phyloP scores from a whole-genome alignment of 805 yeast genomes.

The Sugiyamaella qingdaonensis region DNA sequence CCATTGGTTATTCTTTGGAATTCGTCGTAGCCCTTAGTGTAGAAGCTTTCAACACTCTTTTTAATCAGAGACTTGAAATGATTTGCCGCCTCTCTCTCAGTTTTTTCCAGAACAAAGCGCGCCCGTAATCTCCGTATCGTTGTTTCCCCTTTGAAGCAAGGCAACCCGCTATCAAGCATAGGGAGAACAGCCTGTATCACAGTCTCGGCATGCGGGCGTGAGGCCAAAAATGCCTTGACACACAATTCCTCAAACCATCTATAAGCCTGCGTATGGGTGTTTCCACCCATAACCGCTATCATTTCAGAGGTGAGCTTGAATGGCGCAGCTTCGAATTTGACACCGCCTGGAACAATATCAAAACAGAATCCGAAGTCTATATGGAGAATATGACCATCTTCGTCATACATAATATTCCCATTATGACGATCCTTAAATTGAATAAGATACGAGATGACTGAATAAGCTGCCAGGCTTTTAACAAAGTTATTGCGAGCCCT shows the following conservation, averaged over 20 bases:
- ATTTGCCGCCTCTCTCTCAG: conserved; percentile 80
- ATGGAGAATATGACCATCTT: conserved; percentile 91
- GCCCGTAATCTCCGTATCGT: conserved; percentile 73
- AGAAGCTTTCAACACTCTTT: conserved; percentile 80
- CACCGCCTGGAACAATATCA: conserved; percentile 99
- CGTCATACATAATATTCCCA: conserved; percentile 95
- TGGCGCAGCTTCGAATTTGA: conserved; percentile 96
- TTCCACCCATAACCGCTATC: conserved; percentile 96
- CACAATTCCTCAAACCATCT: conserved; percentile 93
- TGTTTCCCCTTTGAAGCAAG: conserved; percentile 81
- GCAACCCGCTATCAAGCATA: conserved; percentile 92
- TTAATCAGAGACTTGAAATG: conserved; percentile 70
- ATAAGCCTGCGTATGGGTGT: conserved; percentile 76
- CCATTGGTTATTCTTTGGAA: conserved; percentile 96
- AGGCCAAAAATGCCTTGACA: conserved; percentile 84
- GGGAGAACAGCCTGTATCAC: conserved; percentile 83
- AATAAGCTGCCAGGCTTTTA: conserved; percentile 88
- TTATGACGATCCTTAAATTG: conserved; percentile 96
- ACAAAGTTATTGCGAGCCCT: conserved; percentile 88
- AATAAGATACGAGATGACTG: conserved; percentile 80
- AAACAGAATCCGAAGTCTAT: conserved; percentile 98
- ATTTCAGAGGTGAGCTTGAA: conserved; percentile 94
- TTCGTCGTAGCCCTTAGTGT: conserved; percentile 94
- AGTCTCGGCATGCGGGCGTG: conserved; percentile 81
- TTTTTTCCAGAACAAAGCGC: conserved; percentile 76